Evolutionary conservation across 805 yeast species (phyloP).

Genomic region (Suhomyces sp.): DNA sequence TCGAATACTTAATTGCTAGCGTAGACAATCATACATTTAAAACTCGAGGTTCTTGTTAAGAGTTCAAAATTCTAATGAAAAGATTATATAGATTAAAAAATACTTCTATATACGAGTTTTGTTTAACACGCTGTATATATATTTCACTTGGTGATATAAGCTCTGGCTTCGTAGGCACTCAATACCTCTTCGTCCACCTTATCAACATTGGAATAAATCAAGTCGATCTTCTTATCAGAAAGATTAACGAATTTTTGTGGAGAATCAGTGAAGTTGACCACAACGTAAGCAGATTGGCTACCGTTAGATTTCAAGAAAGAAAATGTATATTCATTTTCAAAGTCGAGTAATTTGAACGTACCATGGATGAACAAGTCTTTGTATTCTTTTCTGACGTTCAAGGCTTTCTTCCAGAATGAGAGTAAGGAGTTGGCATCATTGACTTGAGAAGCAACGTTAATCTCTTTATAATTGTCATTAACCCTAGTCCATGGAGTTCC

Average conservation of each 20-base stretch:
- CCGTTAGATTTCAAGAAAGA: slow-evolving; percentile 39
- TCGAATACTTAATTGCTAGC: too few species aligned
- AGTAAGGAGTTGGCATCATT: slow-evolving; percentile 47
- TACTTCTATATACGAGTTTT: too few species aligned
- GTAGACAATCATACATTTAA: too few species aligned
- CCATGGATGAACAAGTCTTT: slow-evolving; percentile 49
- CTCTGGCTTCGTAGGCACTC: slow-evolving; percentile 47
- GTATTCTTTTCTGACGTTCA: slow-evolving; percentile 44
- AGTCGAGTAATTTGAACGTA: slow-evolving; percentile 42
- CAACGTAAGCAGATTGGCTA: slow-evolving; percentile 33
- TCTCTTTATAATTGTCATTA: slow-evolving; percentile 48
- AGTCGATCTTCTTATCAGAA: slow-evolving; percentile 26
- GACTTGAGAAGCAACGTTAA: slow-evolving; percentile 49
- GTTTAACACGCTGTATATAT: too few species aligned
- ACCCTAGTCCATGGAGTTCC: slow-evolving; percentile 54
- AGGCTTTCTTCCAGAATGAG: slow-evolving; percentile 45
- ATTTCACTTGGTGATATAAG: slow-evolving; percentile 25
- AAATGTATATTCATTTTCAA: slow-evolving; percentile 41
- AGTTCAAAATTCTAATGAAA: too few species aligned
- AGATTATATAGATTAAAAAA: too few species aligned
- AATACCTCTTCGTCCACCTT: slow-evolving; percentile 24
- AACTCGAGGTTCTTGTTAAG: too few species aligned
- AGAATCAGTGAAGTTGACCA: slow-evolving; percentile 43
- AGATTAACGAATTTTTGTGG: slow-evolving; percentile 28
- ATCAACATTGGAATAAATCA: slow-evolving; percentile 34